Evolutionary conservation across 179 eudicot genomes (phyloP).

Genomic region (Actinidia polygama): DNA sequence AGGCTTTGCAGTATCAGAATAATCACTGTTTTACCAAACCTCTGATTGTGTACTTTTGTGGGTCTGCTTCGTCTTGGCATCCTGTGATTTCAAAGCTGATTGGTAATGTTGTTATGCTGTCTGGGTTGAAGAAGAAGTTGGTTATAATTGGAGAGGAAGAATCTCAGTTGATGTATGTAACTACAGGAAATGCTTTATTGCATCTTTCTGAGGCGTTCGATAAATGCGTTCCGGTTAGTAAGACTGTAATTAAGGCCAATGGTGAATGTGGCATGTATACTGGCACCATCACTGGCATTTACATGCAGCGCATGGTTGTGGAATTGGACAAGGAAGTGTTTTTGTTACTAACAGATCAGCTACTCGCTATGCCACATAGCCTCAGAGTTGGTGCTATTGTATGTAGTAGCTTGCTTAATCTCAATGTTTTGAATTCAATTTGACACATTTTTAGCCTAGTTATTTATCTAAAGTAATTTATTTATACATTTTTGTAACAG

Average conservation of each 20-base stretch:
- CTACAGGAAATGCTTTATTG: conserved; percentile 43
- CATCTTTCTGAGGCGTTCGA: conserved; percentile 21
- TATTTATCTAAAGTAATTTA: not conserved
- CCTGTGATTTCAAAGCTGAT: conserved; percentile 55
- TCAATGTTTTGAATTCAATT: conserved; percentile 4
- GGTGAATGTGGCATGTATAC: conserved; percentile 66
- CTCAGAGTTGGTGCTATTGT: conserved; percentile 86
- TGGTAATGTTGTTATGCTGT: conserved; percentile 46
- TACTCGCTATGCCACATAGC: conserved; percentile 52
- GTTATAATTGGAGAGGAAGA: conserved; percentile 64
- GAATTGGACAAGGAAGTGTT: conserved; percentile 82
- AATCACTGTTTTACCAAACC: conserved; percentile 40
- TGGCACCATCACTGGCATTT: conserved; percentile 69
- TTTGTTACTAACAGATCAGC: conserved; percentile 70
- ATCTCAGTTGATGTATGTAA: conserved; percentile 62
- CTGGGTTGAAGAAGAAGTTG: conserved; percentile 72
- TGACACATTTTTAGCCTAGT: not conserved
- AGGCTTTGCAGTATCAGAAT: conserved; percentile 16
- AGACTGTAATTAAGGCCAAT: conserved; percentile 37
- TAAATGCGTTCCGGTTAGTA: conserved; percentile 18
- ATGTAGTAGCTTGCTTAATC: conserved; percentile 34
- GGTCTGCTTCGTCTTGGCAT: conserved; percentile 60
- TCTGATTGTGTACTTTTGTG: conserved; percentile 65
- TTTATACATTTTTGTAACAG: conserved; percentile 10
- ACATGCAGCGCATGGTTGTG: conserved; percentile 77